Conservation (phyloP, 805 yeast species). For the Candida methanosorbosa region DNA sequence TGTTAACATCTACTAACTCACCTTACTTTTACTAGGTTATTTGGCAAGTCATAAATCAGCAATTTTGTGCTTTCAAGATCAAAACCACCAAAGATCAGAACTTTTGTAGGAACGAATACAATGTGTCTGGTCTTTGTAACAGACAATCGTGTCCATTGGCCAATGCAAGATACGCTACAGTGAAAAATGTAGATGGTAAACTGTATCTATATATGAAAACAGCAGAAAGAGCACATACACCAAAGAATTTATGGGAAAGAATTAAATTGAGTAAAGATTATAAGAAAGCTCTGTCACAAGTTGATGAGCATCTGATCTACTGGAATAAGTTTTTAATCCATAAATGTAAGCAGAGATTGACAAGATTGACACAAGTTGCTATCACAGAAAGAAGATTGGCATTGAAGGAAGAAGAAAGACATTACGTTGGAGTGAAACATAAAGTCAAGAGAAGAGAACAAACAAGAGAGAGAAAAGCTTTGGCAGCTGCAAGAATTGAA, state of each 20-base stretch:
- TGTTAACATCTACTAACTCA: constrained; percentile 3
- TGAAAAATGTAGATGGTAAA: constrained; percentile 70
- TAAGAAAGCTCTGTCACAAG: constrained; percentile 76
- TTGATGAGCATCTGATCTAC: constrained; percentile 78
- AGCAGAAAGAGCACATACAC: constrained; percentile 95
- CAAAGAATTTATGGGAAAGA: constrained; percentile 91
- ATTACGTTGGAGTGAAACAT: constrained; percentile 84
- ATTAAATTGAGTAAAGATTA: constrained; percentile 85
- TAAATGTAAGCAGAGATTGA: constrained; percentile 93
- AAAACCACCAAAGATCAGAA: constrained; percentile 83
- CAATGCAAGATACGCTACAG: constrained; percentile 84
- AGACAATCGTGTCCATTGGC: constrained; percentile 96
- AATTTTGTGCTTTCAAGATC: constrained; percentile 90
- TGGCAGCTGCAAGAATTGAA: constrained; percentile 94
- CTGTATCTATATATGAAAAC: constrained; percentile 90
- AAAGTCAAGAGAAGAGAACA: constrained; percentile 93
- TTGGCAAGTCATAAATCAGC: constrained; percentile 95
- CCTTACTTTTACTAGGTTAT: constrained; percentile 49
- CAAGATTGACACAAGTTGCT: constrained; percentile 91
- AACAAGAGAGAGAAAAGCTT: constrained; percentile 91
- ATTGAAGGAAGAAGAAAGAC: constrained; percentile 89
- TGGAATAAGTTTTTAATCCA: constrained; percentile 91
- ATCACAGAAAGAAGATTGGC: constrained; percentile 92
- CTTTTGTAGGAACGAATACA: constrained; percentile 93
- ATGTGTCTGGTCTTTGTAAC: constrained; percentile 88